Percentiles rank a stretch among this genome's conserved stretches.
Conservation (phyloP, 2,329 filamentous ascomycete species). For the Colletotrichum sublineola region DNA sequence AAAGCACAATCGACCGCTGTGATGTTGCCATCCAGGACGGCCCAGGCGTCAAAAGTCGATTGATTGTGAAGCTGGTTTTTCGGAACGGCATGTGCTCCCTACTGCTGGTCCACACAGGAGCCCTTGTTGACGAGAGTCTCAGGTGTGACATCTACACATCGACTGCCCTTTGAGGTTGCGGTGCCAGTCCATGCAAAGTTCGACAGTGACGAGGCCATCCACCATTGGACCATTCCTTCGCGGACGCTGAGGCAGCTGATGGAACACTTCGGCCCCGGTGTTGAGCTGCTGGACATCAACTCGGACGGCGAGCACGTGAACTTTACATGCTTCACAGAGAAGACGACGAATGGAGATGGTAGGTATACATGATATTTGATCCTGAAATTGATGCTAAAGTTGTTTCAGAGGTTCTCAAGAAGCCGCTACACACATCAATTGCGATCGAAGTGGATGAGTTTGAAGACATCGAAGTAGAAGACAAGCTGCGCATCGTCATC, state of each 20-base stretch:
- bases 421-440: conserved; percentile 84
- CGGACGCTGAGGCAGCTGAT: conserved; percentile 79
- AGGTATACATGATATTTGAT: conserved; percentile 35
- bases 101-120: neutral
- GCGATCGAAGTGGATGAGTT: conserved; percentile 83
- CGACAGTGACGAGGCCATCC: conserved; percentile 73
- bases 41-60: conserved; percentile 77
- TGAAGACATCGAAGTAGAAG: conserved; percentile 79
- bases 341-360: conserved; percentile 74
- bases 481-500: conserved; percentile 83
- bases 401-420: conserved; percentile 77
- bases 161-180: conserved; percentile 79
- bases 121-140: conserved; percentile 6
- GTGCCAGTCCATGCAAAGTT: conserved; percentile 85
- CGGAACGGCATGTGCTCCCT: conserved; percentile 69
- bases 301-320: conserved; percentile 80
- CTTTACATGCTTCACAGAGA: conserved; percentile 87
- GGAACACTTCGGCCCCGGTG: conserved; percentile 84
- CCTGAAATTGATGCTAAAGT: conserved; percentile 38
- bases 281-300: conserved; percentile 84
- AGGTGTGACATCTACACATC: conserved; percentile 83
- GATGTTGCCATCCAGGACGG: conserved; percentile 81
- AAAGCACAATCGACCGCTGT: conserved; percentile 79
- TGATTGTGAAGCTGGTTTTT: conserved; percentile 80
- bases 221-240: conserved; percentile 80